These are phyloP conservation scores for Tetrapisispora iriomotensis DNA, from an alignment of 805 yeast species.

Conservation along the genomic window DNA sequence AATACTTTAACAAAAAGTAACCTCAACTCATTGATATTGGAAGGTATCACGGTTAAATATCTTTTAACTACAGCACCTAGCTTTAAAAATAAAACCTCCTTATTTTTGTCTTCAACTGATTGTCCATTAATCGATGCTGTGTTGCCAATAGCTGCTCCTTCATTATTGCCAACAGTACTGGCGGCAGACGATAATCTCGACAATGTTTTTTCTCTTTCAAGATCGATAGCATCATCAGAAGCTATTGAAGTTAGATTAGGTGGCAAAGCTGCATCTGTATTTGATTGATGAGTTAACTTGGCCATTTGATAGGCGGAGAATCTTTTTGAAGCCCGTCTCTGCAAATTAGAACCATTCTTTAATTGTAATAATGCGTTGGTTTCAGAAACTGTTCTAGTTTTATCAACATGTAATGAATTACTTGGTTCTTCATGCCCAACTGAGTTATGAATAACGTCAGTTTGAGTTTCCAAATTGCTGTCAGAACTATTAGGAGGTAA, in stretches of 20 bases:
- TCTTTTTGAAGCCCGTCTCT: slow-evolving; percentile 86
- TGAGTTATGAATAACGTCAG: neutral
- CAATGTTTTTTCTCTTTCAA: slow-evolving; percentile 1
- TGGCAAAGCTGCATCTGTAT: slow-evolving; percentile 15
- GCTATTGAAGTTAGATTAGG: neutral
- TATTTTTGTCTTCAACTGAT: neutral
- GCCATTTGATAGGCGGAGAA: slow-evolving; percentile 91
- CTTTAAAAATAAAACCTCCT: slow-evolving; percentile 37
- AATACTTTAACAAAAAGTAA: slow-evolving; percentile 78
- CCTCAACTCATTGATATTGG: slow-evolving; percentile 39
- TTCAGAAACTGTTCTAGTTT: slow-evolving; percentile 7
- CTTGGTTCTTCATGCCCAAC: slow-evolving; percentile 10
- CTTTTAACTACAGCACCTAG: slow-evolving; percentile 48
- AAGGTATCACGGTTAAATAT: slow-evolving; percentile 27
- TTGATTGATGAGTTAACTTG: slow-evolving; percentile 45
- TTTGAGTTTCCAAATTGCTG: no score
- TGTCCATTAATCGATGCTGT: neutral
- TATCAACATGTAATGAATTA: neutral
- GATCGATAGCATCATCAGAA: neutral
- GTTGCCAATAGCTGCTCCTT: neutral
- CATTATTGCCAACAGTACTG: neutral
- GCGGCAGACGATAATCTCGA: neutral
- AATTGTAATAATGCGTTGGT: slow-evolving; percentile 64
- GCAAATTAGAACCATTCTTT: slow-evolving; percentile 74
- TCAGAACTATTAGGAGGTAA: no score